A percentile compares a stretch with the other conserved stretches of the same genome.
Conservation (phyloP, 371 early-diverging fungal genomes). For the Haplosporangium sp. region DNA sequence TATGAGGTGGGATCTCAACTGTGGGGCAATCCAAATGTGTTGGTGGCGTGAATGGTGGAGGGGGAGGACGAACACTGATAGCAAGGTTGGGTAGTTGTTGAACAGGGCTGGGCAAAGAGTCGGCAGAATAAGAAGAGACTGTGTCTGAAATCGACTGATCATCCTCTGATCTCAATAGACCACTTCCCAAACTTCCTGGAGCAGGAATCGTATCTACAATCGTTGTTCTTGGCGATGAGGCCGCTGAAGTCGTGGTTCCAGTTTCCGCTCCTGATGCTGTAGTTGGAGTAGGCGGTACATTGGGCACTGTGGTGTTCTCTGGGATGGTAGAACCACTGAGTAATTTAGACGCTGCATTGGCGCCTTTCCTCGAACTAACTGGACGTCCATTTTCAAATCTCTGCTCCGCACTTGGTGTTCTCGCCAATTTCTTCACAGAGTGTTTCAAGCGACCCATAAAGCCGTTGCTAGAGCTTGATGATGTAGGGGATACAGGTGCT, state of each 20-base stretch:
- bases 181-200: conserved; percentile 8
- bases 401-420: conserved; percentile 60
- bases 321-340: conserved; percentile 29
- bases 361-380: conserved; percentile 16
- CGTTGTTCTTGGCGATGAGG: conserved; percentile 26
- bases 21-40: conserved; percentile 68
- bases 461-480: conserved; percentile 59
- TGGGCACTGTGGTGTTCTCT: conserved; percentile 8
- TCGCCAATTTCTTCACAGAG: conserved; percentile 65
- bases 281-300: background rate
- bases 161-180: conserved; percentile 17
- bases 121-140: conserved; percentile 34
- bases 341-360: conserved; percentile 3
- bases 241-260: conserved; percentile 18
- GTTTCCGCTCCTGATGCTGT: conserved; percentile 6
- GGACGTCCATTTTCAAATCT: conserved; percentile 46
- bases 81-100: conserved; percentile 25
- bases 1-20: conserved; percentile 72
- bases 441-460: conserved; percentile 69
- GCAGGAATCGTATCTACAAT: conserved; percentile 16
- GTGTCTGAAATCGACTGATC: conserved; percentile 33
- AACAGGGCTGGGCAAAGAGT: conserved; percentile 30
- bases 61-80: conserved; percentile 36
- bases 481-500: conserved; percentile 23
- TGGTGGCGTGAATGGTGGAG: conserved; percentile 61